Evolutionary conservation across 1,284 basidiomycete genomes (phyloP), one percentile per base, ranked within the genome.

Genomic region (Gymnopus androsaceus): DNA sequence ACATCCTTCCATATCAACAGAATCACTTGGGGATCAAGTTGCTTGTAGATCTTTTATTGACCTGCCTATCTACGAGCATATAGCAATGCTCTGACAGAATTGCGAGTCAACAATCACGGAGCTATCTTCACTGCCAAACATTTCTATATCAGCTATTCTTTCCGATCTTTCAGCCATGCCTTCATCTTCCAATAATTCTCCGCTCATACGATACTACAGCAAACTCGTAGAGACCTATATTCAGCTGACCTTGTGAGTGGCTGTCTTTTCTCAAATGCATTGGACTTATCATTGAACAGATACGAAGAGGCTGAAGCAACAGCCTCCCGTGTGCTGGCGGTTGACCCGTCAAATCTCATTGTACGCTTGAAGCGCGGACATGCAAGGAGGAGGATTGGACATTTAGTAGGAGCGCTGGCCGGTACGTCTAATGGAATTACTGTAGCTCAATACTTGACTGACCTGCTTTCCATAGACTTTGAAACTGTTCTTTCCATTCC

Each of bases 301-400:
- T 78, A 74, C 62, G 71, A 72, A 40, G 66, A 73, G 44, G 79
- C 79, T 1, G 75, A 76, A 12, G 66, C 69, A 37, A 71, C 72
- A 5, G 75, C 79, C 3, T 71, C 69, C 1, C 66, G 71, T 14
- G 77, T 77, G 0, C 66, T 81, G 17, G 61, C 67, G 3, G 64
- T 73, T 25, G 72, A 80, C 45, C 78, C 77, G 1, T 70, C 69
- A 59, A 69, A 70, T 28, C 53, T 73, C 14, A 75, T 76, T 57
- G 78, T 77, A 4, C 69, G 79, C 5, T 79, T 74, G 56, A 64
- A 74, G 11, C 67, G 80, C 34, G 79, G 74, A 8, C 57, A 75
- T 0, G 75, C 78, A 2, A 65, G 77, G 12, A 72, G 76, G 46
- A 74, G 70, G 31, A 66, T 71, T 49, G 61, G 68, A 1, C 57